Evolutionary conservation across 139 green algal species (phyloP).

Genomic region (Astrephomene gubernaculifera): DNA sequence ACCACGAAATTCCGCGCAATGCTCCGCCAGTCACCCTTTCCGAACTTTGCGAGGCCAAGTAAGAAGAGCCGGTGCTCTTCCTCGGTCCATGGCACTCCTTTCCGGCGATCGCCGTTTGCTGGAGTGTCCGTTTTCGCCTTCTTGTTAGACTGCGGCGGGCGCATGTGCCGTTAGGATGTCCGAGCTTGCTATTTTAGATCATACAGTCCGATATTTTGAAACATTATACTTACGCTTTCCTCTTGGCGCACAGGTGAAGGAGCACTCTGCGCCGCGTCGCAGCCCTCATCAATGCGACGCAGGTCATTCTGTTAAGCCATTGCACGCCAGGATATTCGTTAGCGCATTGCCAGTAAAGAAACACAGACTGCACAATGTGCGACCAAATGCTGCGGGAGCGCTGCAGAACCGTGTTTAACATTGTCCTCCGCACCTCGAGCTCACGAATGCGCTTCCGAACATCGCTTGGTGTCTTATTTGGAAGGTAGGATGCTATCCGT

Average conservation of each 20-base stretch:
- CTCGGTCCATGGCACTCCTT: constrained; percentile 96
- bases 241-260: not conserved
- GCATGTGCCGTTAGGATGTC: not conserved
- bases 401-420: too few species aligned
- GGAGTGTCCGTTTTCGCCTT: constrained; percentile 48
- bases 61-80: constrained; percentile 96
- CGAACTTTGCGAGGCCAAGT: constrained; percentile 92
- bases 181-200: not conserved
- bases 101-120: constrained; percentile 68
- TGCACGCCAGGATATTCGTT: too few species aligned
- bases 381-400: too few species aligned
- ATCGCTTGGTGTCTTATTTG: constrained; percentile 24
- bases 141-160: constrained; percentile 1
- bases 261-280: not conserved
- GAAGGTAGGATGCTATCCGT: constrained; percentile 26
- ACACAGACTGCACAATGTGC: too few species aligned
- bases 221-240: not conserved
- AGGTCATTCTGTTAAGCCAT: constrained; percentile 29
- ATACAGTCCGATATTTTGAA: not conserved
- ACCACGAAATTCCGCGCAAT: constrained; percentile 95
- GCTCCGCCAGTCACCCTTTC: constrained; percentile 95
- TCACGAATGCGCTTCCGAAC: constrained; percentile 40
- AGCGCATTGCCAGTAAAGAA: too few species aligned
- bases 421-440: constrained; percentile 27
- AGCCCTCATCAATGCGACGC: constrained; percentile 26